phyloP scores from a whole-genome alignment of 768 basidiomycete species.

The Clavulina sp. region DNA sequence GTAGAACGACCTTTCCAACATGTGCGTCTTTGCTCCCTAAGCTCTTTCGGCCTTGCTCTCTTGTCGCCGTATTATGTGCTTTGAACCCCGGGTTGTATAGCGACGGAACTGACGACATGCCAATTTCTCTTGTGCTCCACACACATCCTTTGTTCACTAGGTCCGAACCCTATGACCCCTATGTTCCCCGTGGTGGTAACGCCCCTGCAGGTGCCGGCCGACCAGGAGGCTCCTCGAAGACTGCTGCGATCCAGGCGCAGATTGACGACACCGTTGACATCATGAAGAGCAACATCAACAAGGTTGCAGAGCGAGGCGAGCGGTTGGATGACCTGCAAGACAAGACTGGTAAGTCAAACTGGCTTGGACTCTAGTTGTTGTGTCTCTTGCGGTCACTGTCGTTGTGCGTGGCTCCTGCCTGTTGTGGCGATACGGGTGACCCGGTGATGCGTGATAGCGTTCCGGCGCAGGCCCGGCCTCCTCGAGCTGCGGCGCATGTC shows the following conservation, averaged over 20 bases:
- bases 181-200: slow-evolving; percentile 72
- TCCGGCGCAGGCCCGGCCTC: no score
- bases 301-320: slow-evolving; percentile 91
- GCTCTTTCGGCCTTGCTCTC: no score
- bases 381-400: background rate
- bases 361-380: background rate
- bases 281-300: slow-evolving; percentile 96
- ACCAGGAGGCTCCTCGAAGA: slow-evolving; percentile 48
- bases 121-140: no score
- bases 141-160: no score
- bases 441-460: no score
- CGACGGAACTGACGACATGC: no score
- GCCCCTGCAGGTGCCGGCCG: slow-evolving; percentile 34
- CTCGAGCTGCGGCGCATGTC: no score
- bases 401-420: background rate
- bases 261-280: slow-evolving; percentile 95
- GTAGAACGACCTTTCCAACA: no score
- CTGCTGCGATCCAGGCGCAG: slow-evolving; percentile 81
- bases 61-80: no score
- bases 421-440: background rate
- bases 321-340: slow-evolving; percentile 86
- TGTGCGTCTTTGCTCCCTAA: no score
- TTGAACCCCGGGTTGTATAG: no score
- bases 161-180: slow-evolving; percentile 97
- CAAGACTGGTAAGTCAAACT: slow-evolving; percentile 89